Evolutionary conservation across 768 basidiomycete genomes (phyloP).

Genomic region (Polyporus arcularius): DNA sequence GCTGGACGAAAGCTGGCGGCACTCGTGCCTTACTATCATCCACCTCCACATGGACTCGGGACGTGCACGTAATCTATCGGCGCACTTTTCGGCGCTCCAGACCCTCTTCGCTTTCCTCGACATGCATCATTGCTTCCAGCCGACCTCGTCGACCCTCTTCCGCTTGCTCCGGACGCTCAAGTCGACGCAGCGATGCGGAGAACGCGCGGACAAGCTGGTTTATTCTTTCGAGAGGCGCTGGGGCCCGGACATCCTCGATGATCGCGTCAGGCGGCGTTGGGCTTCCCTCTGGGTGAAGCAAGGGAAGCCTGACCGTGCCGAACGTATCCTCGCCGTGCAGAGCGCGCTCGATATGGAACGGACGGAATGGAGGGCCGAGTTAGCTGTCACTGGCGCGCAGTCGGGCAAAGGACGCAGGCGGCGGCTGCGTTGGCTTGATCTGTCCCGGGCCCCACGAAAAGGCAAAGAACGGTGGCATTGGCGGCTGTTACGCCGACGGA

Average conservation of each 20-base stretch:
- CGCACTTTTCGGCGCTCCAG: constrained; percentile 45
- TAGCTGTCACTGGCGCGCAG: constrained; percentile 5
- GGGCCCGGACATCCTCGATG: constrained; percentile 58
- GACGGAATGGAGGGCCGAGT: constrained; percentile 7
- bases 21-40: constrained; percentile 52
- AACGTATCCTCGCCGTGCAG: constrained; percentile 3
- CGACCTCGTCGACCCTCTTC: constrained; percentile 60
- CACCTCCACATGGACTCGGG: constrained; percentile 46
- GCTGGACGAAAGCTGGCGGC: constrained; percentile 37
- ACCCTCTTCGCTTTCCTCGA: constrained; percentile 46
- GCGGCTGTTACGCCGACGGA: constrained; percentile 20
- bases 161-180: constrained; percentile 57
- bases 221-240: constrained; percentile 51
- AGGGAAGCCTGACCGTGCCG: constrained; percentile 16
- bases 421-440: constrained; percentile 3
- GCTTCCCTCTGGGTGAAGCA: constrained; percentile 63
- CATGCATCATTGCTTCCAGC: constrained; percentile 50
- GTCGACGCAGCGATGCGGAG: constrained; percentile 52
- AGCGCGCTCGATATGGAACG: constrained; percentile 9
- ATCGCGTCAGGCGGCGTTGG: constrained; percentile 60
- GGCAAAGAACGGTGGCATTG: constrained; percentile 17
- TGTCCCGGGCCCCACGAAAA: constrained; percentile 7
- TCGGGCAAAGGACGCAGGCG: constrained; percentile 1
- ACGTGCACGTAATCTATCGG: constrained; percentile 36
- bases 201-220: constrained; percentile 49